phyloP scores from a whole-genome alignment of 2,329 filamentous ascomycete genomes.

The Sarocladium kiliense region DNA sequence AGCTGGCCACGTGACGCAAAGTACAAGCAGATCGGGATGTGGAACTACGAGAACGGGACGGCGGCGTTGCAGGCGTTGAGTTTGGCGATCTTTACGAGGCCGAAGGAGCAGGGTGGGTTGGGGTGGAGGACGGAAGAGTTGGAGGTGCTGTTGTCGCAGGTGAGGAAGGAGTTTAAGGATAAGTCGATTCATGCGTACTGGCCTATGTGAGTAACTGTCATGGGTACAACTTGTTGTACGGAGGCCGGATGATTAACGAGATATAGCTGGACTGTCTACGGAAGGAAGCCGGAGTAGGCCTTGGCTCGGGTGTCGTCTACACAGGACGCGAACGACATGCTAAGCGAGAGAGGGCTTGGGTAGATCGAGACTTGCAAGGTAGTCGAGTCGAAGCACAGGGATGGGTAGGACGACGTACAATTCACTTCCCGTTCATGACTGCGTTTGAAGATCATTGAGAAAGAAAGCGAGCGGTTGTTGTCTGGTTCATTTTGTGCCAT shows the following conservation, averaged over 20 bases:
- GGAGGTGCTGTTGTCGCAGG: conserved; percentile 25
- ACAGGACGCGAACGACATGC: no score
- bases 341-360: no score
- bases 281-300: background rate
- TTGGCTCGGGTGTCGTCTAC: no score
- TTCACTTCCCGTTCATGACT: no score
- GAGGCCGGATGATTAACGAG: no score
- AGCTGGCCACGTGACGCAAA: conserved; percentile 46
- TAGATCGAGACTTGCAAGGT: no score
- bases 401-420: no score
- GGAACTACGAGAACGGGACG: conserved; percentile 27
- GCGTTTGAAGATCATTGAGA: no score
- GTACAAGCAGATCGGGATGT: conserved; percentile 45
- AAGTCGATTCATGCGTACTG: conserved; percentile 31
- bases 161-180: conserved; percentile 28
- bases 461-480: no score
- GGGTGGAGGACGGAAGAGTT: conserved; percentile 29
- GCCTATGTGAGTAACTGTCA: conserved; percentile 27
- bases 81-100: conserved; percentile 31
- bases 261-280: conserved; percentile 1
- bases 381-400: no score
- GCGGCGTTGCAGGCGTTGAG: conserved; percentile 29
- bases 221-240: no score
- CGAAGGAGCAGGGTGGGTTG: conserved; percentile 14
- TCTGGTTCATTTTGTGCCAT: no score